Evolutionary conservation across 2,329 filamentous ascomycete species (phyloP).

Genomic region (Diaporthe eres): DNA sequence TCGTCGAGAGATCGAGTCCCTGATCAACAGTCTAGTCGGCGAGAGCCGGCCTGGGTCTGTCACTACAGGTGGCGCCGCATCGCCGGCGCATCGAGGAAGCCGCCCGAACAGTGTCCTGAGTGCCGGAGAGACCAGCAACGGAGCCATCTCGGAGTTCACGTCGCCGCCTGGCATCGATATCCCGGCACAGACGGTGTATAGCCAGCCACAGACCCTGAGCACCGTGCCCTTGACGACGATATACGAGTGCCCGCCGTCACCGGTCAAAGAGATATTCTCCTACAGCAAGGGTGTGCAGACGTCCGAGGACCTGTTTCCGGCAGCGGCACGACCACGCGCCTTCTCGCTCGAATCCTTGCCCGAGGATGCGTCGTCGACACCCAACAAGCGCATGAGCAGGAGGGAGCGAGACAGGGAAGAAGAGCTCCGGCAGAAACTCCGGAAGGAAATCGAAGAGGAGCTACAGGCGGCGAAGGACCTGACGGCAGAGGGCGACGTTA

Average conservation of each 20-base stretch:
- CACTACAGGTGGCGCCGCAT: constrained; percentile 73
- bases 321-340: constrained; percentile 66
- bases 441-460: constrained; percentile 94
- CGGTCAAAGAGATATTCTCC: constrained; percentile 87
- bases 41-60: constrained; percentile 81
- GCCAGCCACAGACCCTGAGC: constrained; percentile 77
- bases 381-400: constrained; percentile 82
- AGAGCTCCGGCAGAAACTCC: constrained; percentile 86
- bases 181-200: constrained; percentile 47
- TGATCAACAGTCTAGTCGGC: constrained; percentile 87
- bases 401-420: constrained; percentile 88
- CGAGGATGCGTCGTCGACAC: constrained; percentile 72
- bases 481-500: constrained; percentile 64
- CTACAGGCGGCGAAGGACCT: constrained; percentile 79
- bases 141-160: constrained; percentile 72
- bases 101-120: constrained; percentile 90
- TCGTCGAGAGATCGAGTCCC: constrained; percentile 83
- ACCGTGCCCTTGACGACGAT: constrained; percentile 82
- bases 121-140: constrained; percentile 83
- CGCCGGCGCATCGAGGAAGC: constrained; percentile 78
- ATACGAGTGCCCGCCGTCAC: constrained; percentile 83
- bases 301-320: constrained; percentile 77
- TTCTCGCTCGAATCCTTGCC: constrained; percentile 72
- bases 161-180: constrained; percentile 60
- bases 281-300: constrained; percentile 99